Conservation (phyloP, 495 filamentous ascomycete genomes). For the Platismatia glauca region DNA sequence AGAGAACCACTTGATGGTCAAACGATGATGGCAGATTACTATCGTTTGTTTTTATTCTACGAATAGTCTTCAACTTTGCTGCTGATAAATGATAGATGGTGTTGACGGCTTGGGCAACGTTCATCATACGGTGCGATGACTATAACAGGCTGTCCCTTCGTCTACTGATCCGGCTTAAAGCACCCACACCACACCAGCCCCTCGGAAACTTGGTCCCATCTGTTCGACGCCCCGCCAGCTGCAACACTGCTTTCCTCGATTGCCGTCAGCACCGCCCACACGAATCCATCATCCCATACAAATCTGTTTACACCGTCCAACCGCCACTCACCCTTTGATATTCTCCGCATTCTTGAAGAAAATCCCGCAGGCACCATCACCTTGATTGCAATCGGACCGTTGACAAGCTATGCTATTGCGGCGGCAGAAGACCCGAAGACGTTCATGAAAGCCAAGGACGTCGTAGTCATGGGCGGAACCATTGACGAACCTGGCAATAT, state of each 20-base stretch:
- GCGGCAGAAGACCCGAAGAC: constrained; percentile 75
- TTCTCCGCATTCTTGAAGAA: constrained; percentile 68
- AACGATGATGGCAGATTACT: constrained; percentile 76
- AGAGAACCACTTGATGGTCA: constrained; percentile 78
- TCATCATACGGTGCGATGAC: constrained; percentile 54
- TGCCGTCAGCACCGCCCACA: constrained; percentile 30
- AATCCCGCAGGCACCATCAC: constrained; percentile 77
- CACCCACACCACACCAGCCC: constrained; percentile 76
- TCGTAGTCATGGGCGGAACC: constrained; percentile 96
- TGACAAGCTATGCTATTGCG: constrained; percentile 85
- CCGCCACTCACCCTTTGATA: constrained; percentile 66
- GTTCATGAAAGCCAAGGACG: constrained; percentile 79
- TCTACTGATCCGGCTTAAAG: constrained; percentile 34
- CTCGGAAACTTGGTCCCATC: constrained; percentile 69
- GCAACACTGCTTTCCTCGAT: constrained; percentile 33
- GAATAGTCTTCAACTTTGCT: background rate
- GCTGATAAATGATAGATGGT: constrained; percentile 55
- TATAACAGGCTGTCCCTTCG: background rate
- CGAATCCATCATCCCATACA: constrained; percentile 33
- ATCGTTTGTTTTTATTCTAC: constrained; percentile 53
- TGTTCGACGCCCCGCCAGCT: constrained; percentile 54
- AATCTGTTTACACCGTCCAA: constrained; percentile 64
- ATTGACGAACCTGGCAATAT: constrained; percentile 70
- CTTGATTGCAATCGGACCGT: constrained; percentile 78
- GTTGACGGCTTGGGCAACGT: constrained; percentile 86